phyloP scores from a whole-genome alignment of 1,284 basidiomycete species.

The Leccinum subrobustum region DNA sequence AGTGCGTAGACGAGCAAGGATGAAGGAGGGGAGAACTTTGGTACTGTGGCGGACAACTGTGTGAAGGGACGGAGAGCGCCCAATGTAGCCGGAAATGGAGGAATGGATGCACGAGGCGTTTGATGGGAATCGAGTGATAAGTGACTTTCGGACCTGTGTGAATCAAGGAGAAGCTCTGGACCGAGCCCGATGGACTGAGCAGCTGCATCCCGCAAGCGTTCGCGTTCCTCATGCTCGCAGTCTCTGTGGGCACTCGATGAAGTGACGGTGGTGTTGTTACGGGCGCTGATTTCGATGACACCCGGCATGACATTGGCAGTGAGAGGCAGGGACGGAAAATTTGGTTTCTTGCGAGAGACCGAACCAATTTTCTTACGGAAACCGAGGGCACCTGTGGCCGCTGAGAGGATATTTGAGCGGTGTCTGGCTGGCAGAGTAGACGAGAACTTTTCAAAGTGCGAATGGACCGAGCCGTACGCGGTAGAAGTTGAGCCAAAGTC shows the following conservation, averaged over 20 bases:
- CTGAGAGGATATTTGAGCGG: constrained; percentile 50
- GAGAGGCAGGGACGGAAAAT: constrained; percentile 29
- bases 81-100: constrained; percentile 58
- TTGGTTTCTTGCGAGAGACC: constrained; percentile 41
- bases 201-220: constrained; percentile 68
- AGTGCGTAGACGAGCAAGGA: constrained; percentile 69
- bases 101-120: constrained; percentile 27
- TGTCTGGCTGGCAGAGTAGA: constrained; percentile 21
- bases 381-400: constrained; percentile 54
- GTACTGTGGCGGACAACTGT: constrained; percentile 50
- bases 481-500: constrained; percentile 14
- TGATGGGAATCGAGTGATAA: constrained; percentile 18
- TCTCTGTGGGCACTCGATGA: constrained; percentile 34
- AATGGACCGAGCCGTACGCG: constrained; percentile 6
- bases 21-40: constrained; percentile 65
- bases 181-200: constrained; percentile 70
- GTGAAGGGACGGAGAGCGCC: constrained; percentile 49
- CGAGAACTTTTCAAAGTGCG: constrained; percentile 6
- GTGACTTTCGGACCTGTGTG: constrained; percentile 7
- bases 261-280: constrained; percentile 33
- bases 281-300: constrained; percentile 69
- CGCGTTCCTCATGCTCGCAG: constrained; percentile 67
- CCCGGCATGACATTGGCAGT: constrained; percentile 50
- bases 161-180: constrained; percentile 25
- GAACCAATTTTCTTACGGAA: constrained; percentile 47